Evolutionary conservation across 139 green algal species (phyloP), one percentile per base, ranked within the genome.

Genomic region (Coelastrella sp.): DNA sequence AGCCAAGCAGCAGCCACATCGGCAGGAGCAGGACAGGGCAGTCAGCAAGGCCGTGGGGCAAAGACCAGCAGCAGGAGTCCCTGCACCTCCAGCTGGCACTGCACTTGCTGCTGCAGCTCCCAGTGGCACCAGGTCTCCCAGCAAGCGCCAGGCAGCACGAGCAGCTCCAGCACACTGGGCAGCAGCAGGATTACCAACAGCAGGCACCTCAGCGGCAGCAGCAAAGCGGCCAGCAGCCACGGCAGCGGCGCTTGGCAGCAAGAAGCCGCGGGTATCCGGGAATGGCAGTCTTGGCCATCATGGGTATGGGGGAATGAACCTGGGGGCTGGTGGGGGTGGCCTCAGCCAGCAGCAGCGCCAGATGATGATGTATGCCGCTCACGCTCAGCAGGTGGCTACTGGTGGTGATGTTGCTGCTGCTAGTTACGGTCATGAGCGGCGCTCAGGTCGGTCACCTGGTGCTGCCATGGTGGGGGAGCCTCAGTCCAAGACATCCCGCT

Each of bases 401-500:
- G 72, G 56, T 57, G 65, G 63, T n/a, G 27, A 85, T 17, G 56
- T 19, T 70, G 82, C 11, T 15, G 27, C 84, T 25, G 84, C 19
- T 35, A 35, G 63, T 6, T 24, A 68, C 68, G 49, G 27, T 10
- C 10, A 20, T 24, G 61, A 73, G 68, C 63, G 82, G 22, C 80
- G 79, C 17, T 27, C 57, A 14, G 59, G 63, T 60, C 61, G 59
- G 24, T 7, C 58, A 25, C 57, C 15, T 63, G 82, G 63, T 15
- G 56, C 56, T 58, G 66, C 19, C 20, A 12, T 22, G 49, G 84
- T 15, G 15, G 58, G 25, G 82, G 49, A 10, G 70, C 22, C 35
- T 73, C 68, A 66, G 82, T 25, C 22, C 12, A 89, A 89, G 57
- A 89, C 85, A 24, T 89, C 85, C 4, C 85, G 85, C 72, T 89